These are phyloP conservation scores for Trametes cinnabarina DNA, from an alignment of 768 basidiomycete species.

Conservation along the genomic window DNA sequence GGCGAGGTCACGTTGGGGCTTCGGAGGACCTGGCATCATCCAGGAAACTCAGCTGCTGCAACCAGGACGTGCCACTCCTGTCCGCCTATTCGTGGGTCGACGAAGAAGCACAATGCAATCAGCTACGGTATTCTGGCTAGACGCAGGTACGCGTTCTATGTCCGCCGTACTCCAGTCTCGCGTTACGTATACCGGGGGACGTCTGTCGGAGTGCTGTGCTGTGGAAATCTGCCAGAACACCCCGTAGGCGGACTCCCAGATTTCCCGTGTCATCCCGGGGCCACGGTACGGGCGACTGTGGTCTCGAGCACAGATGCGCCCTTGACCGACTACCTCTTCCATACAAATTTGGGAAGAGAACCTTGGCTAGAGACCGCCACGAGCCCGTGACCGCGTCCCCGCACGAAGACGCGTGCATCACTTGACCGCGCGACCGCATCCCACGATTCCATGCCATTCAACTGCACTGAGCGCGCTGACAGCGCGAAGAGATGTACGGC, in stretches of 20 bases:
- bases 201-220: constrained; percentile 1
- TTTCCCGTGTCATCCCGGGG: not conserved
- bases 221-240: not conserved
- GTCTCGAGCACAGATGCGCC: not conserved
- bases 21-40: not conserved
- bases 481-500: not conserved
- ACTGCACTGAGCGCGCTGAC: not conserved
- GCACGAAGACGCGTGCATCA: not conserved
- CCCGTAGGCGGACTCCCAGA: no score
- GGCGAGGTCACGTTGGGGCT: not conserved
- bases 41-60: not conserved
- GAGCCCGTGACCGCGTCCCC: not conserved
- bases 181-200: not conserved
- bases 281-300: not conserved
- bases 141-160: constrained; percentile 4
- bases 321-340: not conserved
- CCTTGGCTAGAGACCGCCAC: not conserved
- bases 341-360: not conserved
- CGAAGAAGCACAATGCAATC: not conserved
- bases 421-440: not conserved
- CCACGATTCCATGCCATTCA: not conserved
- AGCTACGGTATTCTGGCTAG: not conserved
- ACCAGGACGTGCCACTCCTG: not conserved
- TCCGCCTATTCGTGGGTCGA: not conserved
- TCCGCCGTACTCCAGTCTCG: not conserved